Percentiles rank a stretch among this genome's conserved stretches.
phyloP scores from a whole-genome alignment of 2,329 filamentous ascomycete species.

The Colletotrichum liaoningense region DNA sequence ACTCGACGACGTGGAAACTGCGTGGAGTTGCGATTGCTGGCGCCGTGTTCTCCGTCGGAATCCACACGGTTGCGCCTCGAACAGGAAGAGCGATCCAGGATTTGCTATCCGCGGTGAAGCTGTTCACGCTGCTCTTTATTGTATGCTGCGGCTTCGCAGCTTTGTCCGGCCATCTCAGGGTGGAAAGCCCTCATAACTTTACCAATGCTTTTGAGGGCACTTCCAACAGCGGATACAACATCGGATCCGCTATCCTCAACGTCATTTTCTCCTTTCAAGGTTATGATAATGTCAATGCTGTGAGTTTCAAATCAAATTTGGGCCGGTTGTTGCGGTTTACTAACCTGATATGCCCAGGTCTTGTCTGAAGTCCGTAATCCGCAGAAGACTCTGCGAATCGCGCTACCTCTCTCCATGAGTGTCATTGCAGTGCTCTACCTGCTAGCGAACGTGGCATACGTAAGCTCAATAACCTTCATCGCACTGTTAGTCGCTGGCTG shows the following conservation, averaged over 20 bases:
- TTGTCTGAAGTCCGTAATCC: conserved; percentile 33
- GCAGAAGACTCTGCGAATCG: conserved; percentile 25
- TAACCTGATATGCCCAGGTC: background rate
- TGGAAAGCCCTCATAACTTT: conserved; percentile 21
- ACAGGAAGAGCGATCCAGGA: conserved; percentile 23
- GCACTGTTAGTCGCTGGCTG: no score
- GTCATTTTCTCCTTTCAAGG: conserved; percentile 32
- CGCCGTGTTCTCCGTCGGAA: conserved; percentile 25
- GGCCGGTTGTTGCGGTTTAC: no score
- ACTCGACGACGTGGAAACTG: conserved; percentile 26
- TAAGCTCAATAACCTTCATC: background rate
- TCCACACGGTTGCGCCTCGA: conserved; percentile 26
- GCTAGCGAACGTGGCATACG: conserved; percentile 27
- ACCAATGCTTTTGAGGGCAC: conserved; percentile 26
- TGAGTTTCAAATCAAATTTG: background rate
- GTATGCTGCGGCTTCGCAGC: conserved; percentile 33
- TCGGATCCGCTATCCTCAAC: conserved; percentile 27
- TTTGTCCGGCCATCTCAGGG: conserved; percentile 19
- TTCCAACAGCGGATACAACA: conserved; percentile 29
- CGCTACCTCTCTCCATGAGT: conserved; percentile 26
- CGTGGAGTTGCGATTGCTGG: conserved; percentile 27
- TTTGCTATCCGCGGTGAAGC: conserved; percentile 24
- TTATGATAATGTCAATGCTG: conserved; percentile 32
- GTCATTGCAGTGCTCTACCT: conserved; percentile 27
- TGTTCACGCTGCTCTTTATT: conserved; percentile 29